A percentile compares a stretch with the other conserved stretches of the same genome.
phyloP scores from a whole-genome alignment of 805 yeast species.

The Wickerhamomyces queroliae region DNA sequence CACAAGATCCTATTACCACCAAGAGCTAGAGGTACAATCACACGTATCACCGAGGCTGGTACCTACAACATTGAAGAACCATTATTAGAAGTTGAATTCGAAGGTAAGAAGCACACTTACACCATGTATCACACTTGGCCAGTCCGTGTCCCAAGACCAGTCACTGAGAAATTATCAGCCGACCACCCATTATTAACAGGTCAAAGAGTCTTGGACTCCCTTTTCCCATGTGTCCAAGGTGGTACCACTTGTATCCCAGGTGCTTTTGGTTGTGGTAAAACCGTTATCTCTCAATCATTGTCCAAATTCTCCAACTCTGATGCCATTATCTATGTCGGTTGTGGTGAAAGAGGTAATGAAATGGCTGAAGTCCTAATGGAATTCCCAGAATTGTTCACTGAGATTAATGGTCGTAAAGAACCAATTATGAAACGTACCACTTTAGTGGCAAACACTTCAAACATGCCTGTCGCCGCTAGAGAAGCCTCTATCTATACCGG shows the following conservation, averaged over 20 bases:
- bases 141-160: slow-evolving; percentile 99
- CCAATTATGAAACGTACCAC: slow-evolving; percentile 99
- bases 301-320: slow-evolving; percentile 98
- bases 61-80: slow-evolving; percentile 88
- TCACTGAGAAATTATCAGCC: slow-evolving; percentile 88
- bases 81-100: slow-evolving; percentile 89
- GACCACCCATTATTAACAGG: slow-evolving; percentile 96
- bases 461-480: slow-evolving; percentile 99
- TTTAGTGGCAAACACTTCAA: slow-evolving; percentile 96
- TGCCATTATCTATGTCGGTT: slow-evolving; percentile 90
- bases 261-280: slow-evolving; percentile 99
- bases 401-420: slow-evolving; percentile 87
- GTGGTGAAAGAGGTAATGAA: slow-evolving; percentile 98
- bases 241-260: slow-evolving; percentile 99
- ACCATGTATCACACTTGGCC: slow-evolving; percentile 99
- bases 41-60: slow-evolving; percentile 84
- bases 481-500: slow-evolving; percentile 99
- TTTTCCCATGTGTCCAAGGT: slow-evolving; percentile 99
- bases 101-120: slow-evolving; percentile 74
- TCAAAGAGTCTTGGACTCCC: slow-evolving; percentile 96
- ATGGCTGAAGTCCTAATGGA: slow-evolving; percentile 99
- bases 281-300: slow-evolving; percentile 95
- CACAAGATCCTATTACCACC: slow-evolving; percentile 97
- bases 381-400: slow-evolving; percentile 95
- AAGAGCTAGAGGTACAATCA: slow-evolving; percentile 96